Percentiles rank a stretch among this genome's conserved stretches.
These are phyloP conservation scores for Begonia fuchsioides DNA, from an alignment of 306 rosid genomes.

Conservation along the genomic window DNA sequence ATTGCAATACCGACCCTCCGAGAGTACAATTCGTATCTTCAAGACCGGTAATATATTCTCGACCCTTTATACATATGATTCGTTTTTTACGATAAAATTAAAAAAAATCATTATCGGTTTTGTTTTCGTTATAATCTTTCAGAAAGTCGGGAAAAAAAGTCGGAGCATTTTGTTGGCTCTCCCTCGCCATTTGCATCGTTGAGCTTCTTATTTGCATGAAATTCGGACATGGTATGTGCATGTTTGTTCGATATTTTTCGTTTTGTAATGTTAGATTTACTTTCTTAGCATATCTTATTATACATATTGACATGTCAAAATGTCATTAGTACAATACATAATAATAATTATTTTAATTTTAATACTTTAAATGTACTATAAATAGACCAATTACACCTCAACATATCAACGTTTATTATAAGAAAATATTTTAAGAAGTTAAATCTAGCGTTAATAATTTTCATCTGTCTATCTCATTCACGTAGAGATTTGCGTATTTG, in stretches of 20 bases:
- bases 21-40: constrained; percentile 91
- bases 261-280: too few relatives aligned
- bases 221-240: constrained; percentile 71
- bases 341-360: too few relatives aligned
- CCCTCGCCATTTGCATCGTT: constrained; percentile 90
- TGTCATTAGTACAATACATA: too few relatives aligned
- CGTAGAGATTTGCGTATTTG: background rate
- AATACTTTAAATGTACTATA: too few relatives aligned
- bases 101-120: too few relatives aligned
- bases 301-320: too few relatives aligned
- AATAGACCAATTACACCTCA: too few relatives aligned
- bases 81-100: background rate
- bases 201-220: constrained; percentile 97
- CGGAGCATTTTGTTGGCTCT: constrained; percentile 98
- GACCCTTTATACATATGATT: constrained; percentile 6
- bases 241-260: background rate
- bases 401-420: too few relatives aligned
- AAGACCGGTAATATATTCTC: constrained; percentile 59
- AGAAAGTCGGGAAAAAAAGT: constrained; percentile 89
- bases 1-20: constrained; percentile 98
- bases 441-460: too few relatives aligned
- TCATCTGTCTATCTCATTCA: background rate
- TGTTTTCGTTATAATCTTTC: constrained; percentile 9
- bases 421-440: too few relatives aligned
- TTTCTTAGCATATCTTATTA: too few relatives aligned